Evolutionary conservation across 495 filamentous ascomycete species (phyloP), one percentile per base, ranked within the genome.

Genomic region (Neurospora sp.): DNA sequence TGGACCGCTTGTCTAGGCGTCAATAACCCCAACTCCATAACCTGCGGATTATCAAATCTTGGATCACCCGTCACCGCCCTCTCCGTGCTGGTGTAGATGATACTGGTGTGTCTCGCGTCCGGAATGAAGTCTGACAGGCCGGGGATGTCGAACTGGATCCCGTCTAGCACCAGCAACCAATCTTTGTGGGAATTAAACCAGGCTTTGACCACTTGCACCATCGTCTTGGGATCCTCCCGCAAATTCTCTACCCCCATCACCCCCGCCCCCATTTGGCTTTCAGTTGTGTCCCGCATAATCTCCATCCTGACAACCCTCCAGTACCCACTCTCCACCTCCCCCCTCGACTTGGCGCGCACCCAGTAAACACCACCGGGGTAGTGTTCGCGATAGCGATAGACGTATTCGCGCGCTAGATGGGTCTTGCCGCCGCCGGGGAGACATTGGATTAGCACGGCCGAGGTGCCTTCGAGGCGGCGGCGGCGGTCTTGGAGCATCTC

Each of bases 351-450:
- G 10, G 92, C 89, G 71, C 89, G 86, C 39, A 95, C 86, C 93
- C 93, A 96, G 77, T 94, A 96, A 27, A 94, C 86, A 7, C 93
- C 93, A 2, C 91, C 93, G 0, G 86, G 87, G 75, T 90, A 96
- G 75, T 89, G 85, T 10, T 86, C 85, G 22, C 84, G 86, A 72
- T 92, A 87, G 35, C 85, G 82, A 71, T 92, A 93, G 69, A 94
- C 90, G 75, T 94, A 96, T 80, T 96, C 87, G 8, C 93, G 86
- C 41, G 91, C 92, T n/a, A 95, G 82, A 78, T 94, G 92, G 1
- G 91, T 91, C 80, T 96, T 96, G 27, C 93, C 93, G 1, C 88
- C 88, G 16, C 93, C 93, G n/a, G 92, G 89, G 39, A 92, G 87
- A 65, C 90, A 90, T 74, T 89, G 87, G 42, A 96, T 87, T 8